Percentiles rank a stretch among this genome's conserved stretches.
Evolutionary conservation across 805 yeast species (phyloP).

Genomic region (Kluyveromyces aestuarii): DNA sequence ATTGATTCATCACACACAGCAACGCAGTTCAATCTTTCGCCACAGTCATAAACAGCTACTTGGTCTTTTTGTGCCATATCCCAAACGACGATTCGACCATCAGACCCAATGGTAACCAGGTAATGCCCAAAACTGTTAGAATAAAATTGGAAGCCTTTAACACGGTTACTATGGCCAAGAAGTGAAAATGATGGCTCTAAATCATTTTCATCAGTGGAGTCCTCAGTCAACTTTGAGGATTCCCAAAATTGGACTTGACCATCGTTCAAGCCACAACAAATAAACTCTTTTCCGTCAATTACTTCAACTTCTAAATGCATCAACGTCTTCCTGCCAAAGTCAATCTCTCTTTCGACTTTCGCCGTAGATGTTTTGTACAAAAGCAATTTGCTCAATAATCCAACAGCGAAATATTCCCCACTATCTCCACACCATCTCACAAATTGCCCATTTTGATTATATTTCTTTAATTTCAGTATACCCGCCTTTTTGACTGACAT

Average conservation of each 20-base stretch:
- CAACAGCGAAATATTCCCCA: constrained; percentile 73
- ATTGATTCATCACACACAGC: constrained; percentile 65
- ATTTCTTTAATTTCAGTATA: constrained; percentile 57
- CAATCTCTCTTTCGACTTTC: constrained; percentile 43
- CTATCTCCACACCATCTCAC: constrained; percentile 54
- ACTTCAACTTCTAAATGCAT: constrained; percentile 55
- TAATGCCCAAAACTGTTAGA: constrained; percentile 35
- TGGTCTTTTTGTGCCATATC: constrained; percentile 61
- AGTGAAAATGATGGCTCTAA: constrained; percentile 47
- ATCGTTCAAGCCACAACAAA: constrained; percentile 59
- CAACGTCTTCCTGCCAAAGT: constrained; percentile 41
- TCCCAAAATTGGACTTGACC: constrained; percentile 59
- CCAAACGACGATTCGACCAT: constrained; percentile 92
- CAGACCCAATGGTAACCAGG: constrained; percentile 80
- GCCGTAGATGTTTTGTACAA: constrained; percentile 59
- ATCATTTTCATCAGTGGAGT: constrained; percentile 25
- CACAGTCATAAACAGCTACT: constrained; percentile 82
- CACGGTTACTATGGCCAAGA: constrained; percentile 77
- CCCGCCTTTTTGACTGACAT: constrained; percentile 97
- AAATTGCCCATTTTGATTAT: constrained; percentile 55
- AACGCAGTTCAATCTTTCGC: constrained; percentile 86
- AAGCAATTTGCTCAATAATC: constrained; percentile 54
- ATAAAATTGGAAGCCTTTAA: constrained; percentile 64
- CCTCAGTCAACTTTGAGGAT: constrained; percentile 24
- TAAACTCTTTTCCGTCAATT: constrained; percentile 42